Evolutionary conservation across 2,329 filamentous ascomycete genomes (phyloP).

Genomic region (Monosporascus sp.): DNA sequence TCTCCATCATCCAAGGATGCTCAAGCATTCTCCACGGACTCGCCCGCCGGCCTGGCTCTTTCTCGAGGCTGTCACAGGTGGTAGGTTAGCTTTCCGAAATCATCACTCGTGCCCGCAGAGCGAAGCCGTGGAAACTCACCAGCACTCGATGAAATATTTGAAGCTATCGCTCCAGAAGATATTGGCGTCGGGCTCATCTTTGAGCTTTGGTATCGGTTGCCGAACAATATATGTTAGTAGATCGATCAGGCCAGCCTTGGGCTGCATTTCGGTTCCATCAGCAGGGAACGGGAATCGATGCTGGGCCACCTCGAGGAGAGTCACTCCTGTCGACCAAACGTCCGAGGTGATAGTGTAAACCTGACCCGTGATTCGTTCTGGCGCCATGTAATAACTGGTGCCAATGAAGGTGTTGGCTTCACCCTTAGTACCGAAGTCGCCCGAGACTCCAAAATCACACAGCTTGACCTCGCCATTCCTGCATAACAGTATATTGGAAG

Average conservation of each 20-base stretch:
- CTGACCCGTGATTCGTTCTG: conserved; percentile 94
- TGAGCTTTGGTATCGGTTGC: conserved; percentile 89
- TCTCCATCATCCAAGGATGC: conserved; percentile 97
- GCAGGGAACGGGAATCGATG: conserved; percentile 98
- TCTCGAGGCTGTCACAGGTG: conserved; percentile 67
- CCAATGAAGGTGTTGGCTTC: conserved; percentile 99
- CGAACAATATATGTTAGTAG: conserved; percentile 95
- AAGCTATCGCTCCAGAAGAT: conserved; percentile 97
- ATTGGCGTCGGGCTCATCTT: conserved; percentile 83
- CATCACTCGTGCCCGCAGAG: no score
- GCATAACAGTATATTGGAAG: conserved; percentile 91
- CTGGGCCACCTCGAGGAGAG: conserved; percentile 96
- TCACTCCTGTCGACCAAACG: conserved; percentile 96
- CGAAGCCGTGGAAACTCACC: conserved; percentile 56
- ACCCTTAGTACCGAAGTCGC: conserved; percentile 96
- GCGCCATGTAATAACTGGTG: conserved; percentile 99
- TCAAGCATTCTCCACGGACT: conserved; percentile 99
- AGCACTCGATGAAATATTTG: conserved; percentile 99
- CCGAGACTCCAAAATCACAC: conserved; percentile 96
- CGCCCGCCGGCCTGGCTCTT: conserved; percentile 78
- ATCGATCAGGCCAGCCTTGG: conserved; percentile 87
- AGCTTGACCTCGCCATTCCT: conserved; percentile 92
- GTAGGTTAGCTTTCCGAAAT: conserved; percentile 9
- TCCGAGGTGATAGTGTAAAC: conserved; percentile 98
- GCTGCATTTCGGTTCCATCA: conserved; percentile 93